phyloP scores from a whole-genome alignment of 1,139 yeast genomes.

The Sugiyamaella novakii region DNA sequence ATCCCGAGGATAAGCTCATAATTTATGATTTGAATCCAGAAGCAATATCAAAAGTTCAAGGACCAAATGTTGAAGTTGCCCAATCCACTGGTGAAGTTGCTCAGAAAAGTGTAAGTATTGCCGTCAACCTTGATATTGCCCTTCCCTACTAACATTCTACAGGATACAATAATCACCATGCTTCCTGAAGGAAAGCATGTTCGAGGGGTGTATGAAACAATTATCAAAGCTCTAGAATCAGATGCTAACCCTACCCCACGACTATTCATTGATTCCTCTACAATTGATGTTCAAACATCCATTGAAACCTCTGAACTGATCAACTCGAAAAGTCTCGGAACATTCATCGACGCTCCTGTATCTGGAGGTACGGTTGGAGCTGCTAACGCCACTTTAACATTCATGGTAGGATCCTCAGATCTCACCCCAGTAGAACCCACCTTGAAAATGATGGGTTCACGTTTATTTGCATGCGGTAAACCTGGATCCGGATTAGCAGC shows the following conservation, averaged over 20 bases:
- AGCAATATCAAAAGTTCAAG: conserved; percentile 36
- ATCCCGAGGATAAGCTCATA: conserved; percentile 47
- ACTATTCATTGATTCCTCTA: conserved; percentile 53
- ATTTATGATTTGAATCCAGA: conserved; percentile 50
- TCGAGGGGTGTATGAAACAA: conserved; percentile 47
- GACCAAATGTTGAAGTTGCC: conserved; percentile 29
- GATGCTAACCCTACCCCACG: background rate
- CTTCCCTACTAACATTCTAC: background rate
- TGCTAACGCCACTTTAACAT: conserved; percentile 56
- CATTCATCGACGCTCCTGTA: conserved; percentile 59
- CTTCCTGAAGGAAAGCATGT: conserved; percentile 64
- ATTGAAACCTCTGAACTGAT: conserved; percentile 40
- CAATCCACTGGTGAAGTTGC: conserved; percentile 47
- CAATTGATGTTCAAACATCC: conserved; percentile 58
- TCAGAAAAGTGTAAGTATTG: conserved; percentile 35
- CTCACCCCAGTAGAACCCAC: conserved; percentile 24
- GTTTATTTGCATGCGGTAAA: conserved; percentile 57
- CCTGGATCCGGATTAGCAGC: conserved; percentile 64
- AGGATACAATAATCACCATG: conserved; percentile 51
- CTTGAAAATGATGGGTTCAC: conserved; percentile 54
- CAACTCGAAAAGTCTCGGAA: conserved; percentile 35
- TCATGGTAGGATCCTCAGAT: conserved; percentile 52
- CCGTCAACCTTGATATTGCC: no score
- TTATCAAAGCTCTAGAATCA: conserved; percentile 32
- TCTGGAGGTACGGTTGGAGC: conserved; percentile 68